Base-by-base conservation (phyloP, 768 basidiomycete genomes). In the Cubamyces sp. region DNA sequence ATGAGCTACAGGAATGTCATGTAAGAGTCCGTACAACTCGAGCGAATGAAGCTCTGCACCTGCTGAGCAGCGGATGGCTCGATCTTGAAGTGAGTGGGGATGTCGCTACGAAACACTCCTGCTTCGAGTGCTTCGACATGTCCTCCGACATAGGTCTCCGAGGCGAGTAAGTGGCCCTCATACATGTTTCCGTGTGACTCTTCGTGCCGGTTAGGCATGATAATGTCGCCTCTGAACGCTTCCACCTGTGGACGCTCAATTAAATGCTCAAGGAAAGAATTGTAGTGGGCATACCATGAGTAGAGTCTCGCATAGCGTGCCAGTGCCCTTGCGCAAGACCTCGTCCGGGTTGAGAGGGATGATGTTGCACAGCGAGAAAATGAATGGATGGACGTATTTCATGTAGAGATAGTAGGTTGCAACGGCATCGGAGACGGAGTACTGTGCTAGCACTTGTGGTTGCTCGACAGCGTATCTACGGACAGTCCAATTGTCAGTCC, bases 351-450 rank as follows among this genome's bases (percentile, higher is more conserved):
- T 89, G 55, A 99, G 83, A 12, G 97, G 96, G 68, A 99, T 98
- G 74, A 98, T 99, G 80, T 97, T 99, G 76, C 97, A 98, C 40
- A 99, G 77, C 9, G 97, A 98, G 79, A 99, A 99, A 64, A 99
- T 93, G 82, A 99, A 99, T 0, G 97, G 97, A 71, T 98, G 96
- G 11, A 99, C 96, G 69, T 99, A 99, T 95, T 98, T 99, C 97
- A 98, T 99, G 78, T 99, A 98, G 39, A 99, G 84, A 75, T 98
- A 98, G 74, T 99, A 98, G 1, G 97, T 99, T n/a, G 97, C 96
- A 11, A 98, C 97, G 0, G 97, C 97, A 82, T 99, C 97, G 74
- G 97, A 99, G 26, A 99, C 97, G 68, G 97, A 98, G 76, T 99
- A 99, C 71, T 96, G 93, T 0, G 97, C 96, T 18, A 99, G 85